Percentiles rank a stretch among this genome's conserved stretches.
phyloP scores from a whole-genome alignment of 2,329 filamentous ascomycete species.

The Aspergillus glaucus region DNA sequence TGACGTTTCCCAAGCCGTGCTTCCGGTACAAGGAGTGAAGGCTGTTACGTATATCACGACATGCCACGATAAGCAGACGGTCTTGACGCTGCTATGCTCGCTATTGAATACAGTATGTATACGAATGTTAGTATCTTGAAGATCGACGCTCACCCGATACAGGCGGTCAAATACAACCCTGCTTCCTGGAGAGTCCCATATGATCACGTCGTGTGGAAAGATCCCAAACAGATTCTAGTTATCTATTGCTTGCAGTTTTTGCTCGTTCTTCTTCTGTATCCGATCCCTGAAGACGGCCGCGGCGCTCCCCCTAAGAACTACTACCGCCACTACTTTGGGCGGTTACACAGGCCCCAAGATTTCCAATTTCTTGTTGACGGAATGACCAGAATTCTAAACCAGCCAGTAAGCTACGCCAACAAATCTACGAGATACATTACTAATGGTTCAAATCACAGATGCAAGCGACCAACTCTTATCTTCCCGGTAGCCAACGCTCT shows the following conservation, averaged over 20 bases:
- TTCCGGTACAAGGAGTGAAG: slow-evolving; percentile 76
- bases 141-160: slow-evolving; percentile 9
- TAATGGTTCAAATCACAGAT: slow-evolving; percentile 43
- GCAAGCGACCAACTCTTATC: slow-evolving; percentile 79
- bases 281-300: slow-evolving; percentile 69
- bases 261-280: slow-evolving; percentile 78
- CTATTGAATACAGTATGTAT: slow-evolving; percentile 77
- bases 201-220: slow-evolving; percentile 84
- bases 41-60: slow-evolving; percentile 85
- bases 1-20: slow-evolving; percentile 40
- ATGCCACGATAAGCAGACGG: slow-evolving; percentile 82
- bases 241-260: slow-evolving; percentile 88
- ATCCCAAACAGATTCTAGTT: slow-evolving; percentile 82
- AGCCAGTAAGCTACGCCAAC: slow-evolving; percentile 51
- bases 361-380: slow-evolving; percentile 97
- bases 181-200: slow-evolving; percentile 91
- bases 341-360: slow-evolving; percentile 86
- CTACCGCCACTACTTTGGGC: slow-evolving; percentile 85
- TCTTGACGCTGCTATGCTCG: slow-evolving; percentile 85
- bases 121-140: not conserved
- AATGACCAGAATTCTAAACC: slow-evolving; percentile 86
- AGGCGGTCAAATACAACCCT: slow-evolving; percentile 94
- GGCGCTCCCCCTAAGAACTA: slow-evolving; percentile 72
- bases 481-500: slow-evolving; percentile 74
- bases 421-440: not conserved